Evolutionary conservation across 1,284 basidiomycete genomes (phyloP), one percentile per base, ranked within the genome.

Genomic region (Fereydounia khargensis): DNA sequence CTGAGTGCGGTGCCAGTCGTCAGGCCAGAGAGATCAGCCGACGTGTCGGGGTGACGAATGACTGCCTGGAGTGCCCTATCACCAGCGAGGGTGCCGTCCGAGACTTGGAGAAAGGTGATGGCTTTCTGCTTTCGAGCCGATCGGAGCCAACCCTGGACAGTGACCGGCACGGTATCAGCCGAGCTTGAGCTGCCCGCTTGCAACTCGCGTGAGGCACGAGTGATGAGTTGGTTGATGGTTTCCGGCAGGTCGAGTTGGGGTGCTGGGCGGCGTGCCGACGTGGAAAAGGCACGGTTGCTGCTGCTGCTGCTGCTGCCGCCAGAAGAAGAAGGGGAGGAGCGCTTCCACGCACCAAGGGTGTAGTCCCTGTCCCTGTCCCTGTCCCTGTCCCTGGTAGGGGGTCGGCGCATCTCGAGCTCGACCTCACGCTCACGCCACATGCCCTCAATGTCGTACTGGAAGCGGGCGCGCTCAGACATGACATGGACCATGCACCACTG

Each of bases 401-500:
- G n/a, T n/a, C n/a, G n/a, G n/a, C n/a, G n/a, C n/a, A n/a, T n/a
- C n/a, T n/a, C n/a, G n/a, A n/a, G n/a, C 4, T 49, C 53, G 2
- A 40, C 53, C 33, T 62, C 53, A 18, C 56, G 41, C 34, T 64
- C 52, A 16, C 60, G 50, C 65, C 67, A 68, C 30, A 68, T 48
- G 25, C 67, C 66, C 37, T 71, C 70, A 11, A 73, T 52, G 34
- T 70, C 68, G 42, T 68, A 73, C 11, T 53, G 63, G 31, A 47
- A 65, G 8, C 72, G 45, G 17, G 66, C 67, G 11, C 63, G 53
- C 33, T 51, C 49, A 13, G 67, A 71, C 68, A 75, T 70, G 30
- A 75, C 73, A 36, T 75, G 73, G 11, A 75, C 71, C 34, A 71
- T 62, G 45, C 69, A 73, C 73, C 73, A 75, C n/a, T 62, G 69